Conservation (phyloP, 306 rosid genomes). For the Rosa persica region DNA sequence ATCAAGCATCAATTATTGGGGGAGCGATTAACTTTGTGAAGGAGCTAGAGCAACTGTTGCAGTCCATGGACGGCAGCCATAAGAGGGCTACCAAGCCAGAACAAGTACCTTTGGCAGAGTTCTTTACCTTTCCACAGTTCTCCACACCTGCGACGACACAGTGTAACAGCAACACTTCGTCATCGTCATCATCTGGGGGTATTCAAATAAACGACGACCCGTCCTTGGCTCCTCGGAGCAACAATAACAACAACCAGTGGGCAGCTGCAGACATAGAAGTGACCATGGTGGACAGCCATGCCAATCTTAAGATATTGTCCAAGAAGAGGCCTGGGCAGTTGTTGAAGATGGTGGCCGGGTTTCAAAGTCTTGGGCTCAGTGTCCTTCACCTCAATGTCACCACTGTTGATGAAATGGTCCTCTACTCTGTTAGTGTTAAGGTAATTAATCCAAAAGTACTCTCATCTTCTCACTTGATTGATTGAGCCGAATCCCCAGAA, state of each 20-base stretch:
- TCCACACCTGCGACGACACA: constrained; percentile 43
- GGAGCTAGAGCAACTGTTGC: constrained; percentile 76
- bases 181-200: not conserved
- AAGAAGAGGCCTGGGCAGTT: constrained; percentile 55
- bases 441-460: constrained; percentile 24
- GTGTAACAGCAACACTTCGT: constrained; percentile 7
- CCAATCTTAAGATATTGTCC: constrained; percentile 68
- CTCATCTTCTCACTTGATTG: not conserved
- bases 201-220: constrained; percentile 9
- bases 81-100: constrained; percentile 30
- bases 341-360: constrained; percentile 60
- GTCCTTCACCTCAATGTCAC: constrained; percentile 87
- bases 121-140: constrained; percentile 84
- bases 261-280: constrained; percentile 76
- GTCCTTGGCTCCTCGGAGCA: constrained; percentile 42
- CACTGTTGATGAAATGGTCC: constrained; percentile 55
- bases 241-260: constrained; percentile 28
- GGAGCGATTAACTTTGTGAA: constrained; percentile 93
- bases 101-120: constrained; percentile 50
- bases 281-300: constrained; percentile 81
- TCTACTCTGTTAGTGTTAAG: constrained; percentile 81
- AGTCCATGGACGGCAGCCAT: constrained; percentile 51
- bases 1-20: constrained; percentile 93
- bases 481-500: not conserved
- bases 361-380: constrained; percentile 56